Conservation (phyloP, 352 stramenopile genomes). For the Pythium aphanidermatum region DNA sequence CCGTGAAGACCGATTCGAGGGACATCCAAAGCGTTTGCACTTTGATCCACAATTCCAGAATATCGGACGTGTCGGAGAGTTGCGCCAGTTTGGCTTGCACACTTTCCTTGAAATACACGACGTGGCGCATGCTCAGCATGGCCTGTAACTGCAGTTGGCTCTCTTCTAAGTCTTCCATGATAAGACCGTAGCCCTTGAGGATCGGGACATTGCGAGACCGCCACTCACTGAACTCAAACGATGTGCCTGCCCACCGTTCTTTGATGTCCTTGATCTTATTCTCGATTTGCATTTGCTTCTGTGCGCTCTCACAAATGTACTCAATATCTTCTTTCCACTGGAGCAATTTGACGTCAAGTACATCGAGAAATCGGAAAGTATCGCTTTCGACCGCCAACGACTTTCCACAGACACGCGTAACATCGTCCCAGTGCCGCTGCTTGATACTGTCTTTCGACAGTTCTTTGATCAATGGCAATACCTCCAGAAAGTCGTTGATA, state of each 20-base stretch:
- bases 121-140: conserved; percentile 85
- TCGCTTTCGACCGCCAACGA: conserved; percentile 64
- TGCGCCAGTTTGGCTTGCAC: conserved; percentile 75
- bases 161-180: conserved; percentile 89
- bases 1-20: conserved; percentile 90
- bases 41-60: conserved; percentile 88
- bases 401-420: conserved; percentile 49
- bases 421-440: conserved; percentile 80
- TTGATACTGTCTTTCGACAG: conserved; percentile 85
- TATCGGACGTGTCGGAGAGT: conserved; percentile 85
- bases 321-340: conserved; percentile 78
- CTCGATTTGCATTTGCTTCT: conserved; percentile 89
- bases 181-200: conserved; percentile 65
- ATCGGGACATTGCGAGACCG: conserved; percentile 66
- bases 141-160: conserved; percentile 85
- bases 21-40: conserved; percentile 89
- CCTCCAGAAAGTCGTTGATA: conserved; percentile 79
- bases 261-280: conserved; percentile 85
- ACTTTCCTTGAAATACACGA: conserved; percentile 83
- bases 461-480: conserved; percentile 80
- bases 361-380: conserved; percentile 65
- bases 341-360: conserved; percentile 75
- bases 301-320: conserved; percentile 86
- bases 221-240: conserved; percentile 87
- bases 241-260: conserved; percentile 64